Evolutionary conservation across 2,329 filamentous ascomycete species (phyloP).

Genomic region (Blastomyces percursus): DNA sequence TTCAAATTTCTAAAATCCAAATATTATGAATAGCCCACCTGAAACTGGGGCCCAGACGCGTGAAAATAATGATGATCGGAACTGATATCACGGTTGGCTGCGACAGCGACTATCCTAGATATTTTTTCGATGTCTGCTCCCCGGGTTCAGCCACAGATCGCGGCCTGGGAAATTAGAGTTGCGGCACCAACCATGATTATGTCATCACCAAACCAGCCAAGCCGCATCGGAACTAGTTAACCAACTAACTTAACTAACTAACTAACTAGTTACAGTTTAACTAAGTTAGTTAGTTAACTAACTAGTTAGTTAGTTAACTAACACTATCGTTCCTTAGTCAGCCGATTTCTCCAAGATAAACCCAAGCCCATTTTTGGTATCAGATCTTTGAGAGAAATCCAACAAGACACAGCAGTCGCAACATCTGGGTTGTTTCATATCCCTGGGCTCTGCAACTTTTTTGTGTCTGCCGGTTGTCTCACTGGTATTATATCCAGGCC

Average conservation of each 20-base stretch:
- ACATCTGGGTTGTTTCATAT: no score
- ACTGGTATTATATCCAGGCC: no score
- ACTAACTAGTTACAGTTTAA: no score
- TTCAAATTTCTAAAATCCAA: background rate
- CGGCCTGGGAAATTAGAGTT: constrained; percentile 2
- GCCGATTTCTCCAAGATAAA: background rate
- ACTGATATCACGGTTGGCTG: background rate
- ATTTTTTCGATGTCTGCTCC: background rate
- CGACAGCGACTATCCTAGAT: background rate
- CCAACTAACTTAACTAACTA: no score
- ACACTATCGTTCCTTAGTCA: background rate
- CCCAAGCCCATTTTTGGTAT: background rate
- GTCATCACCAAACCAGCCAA: background rate
- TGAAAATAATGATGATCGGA: background rate
- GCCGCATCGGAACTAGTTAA: no score
- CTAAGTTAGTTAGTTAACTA: no score
- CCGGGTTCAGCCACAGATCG: background rate
- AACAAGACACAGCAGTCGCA: no score
- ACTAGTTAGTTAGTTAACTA: no score
- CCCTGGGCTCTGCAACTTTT: no score
- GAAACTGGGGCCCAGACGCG: background rate
- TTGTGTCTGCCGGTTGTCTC: no score
- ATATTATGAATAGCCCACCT: background rate
- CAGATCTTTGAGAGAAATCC: no score
- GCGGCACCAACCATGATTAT: background rate